phyloP scores from a whole-genome alignment of 768 basidiomycete genomes.

The Psilocybe cubensis region DNA sequence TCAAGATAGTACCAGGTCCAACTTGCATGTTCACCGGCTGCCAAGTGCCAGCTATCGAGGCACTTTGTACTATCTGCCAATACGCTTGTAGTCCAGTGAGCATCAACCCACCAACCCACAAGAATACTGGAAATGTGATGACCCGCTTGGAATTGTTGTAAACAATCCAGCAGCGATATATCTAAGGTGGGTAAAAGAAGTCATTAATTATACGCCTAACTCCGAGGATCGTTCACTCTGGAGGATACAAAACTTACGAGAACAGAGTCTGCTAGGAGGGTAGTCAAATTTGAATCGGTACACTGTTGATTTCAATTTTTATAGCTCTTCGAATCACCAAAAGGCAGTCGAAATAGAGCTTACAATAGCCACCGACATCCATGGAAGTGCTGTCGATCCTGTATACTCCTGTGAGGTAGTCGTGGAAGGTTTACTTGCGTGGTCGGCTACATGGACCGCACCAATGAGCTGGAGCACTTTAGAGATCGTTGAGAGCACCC shows the following conservation, averaged over 20 bases:
- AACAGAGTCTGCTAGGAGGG: slow-evolving; percentile 4
- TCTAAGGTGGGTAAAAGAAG: not conserved
- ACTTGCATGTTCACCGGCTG: slow-evolving; percentile 16
- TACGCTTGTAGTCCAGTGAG: slow-evolving; percentile 6
- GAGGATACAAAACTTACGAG: too few species aligned
- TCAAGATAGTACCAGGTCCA: slow-evolving; percentile 17
- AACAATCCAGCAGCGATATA: slow-evolving; percentile 14
- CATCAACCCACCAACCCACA: slow-evolving; percentile 13
- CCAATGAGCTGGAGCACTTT: not conserved
- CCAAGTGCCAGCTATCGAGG: slow-evolving; percentile 4
- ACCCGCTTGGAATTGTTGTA: not conserved
- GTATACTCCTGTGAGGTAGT: not conserved
- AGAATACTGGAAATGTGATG: slow-evolving; percentile 5
- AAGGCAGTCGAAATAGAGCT: not conserved
- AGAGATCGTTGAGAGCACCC: slow-evolving; percentile 1
- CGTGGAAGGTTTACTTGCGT: not conserved
- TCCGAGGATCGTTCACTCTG: too few species aligned
- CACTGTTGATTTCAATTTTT: not conserved
- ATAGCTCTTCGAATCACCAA: not conserved
- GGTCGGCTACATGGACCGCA: not conserved
- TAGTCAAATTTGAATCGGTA: not conserved
- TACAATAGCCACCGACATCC: slow-evolving; percentile 13
- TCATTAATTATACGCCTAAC: too few species aligned
- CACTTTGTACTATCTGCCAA: slow-evolving; percentile 15
- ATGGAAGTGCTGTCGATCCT: slow-evolving; percentile 4